A percentile compares a stretch with the other conserved stretches of the same genome.
These are phyloP conservation scores for Selaginella moellendorffii DNA, from an alignment of 75 land plant species.

Conservation along the genomic window DNA sequence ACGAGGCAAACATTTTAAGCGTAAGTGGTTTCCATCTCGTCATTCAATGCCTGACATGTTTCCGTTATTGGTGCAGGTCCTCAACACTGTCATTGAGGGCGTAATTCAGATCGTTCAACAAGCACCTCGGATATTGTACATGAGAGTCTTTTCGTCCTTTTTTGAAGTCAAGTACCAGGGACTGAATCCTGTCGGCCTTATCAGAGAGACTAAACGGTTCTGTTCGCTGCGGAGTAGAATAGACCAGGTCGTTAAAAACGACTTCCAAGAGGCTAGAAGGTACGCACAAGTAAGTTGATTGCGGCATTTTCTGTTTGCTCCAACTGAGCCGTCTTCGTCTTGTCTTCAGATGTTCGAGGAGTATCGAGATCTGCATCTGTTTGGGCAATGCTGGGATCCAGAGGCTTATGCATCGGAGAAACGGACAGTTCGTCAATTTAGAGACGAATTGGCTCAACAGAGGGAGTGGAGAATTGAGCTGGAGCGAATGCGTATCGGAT, in stretches of 20 bases:
- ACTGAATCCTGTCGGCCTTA: conserved; percentile 17
- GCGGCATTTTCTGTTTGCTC: no score
- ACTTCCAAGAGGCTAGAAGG: conserved; percentile 19
- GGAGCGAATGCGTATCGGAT: conserved; percentile 25
- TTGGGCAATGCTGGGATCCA: conserved; percentile 25
- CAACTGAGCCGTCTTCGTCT: not conserved
- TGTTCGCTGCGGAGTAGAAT: conserved; percentile 10
- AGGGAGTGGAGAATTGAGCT: conserved; percentile 31
- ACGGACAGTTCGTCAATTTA: conserved; percentile 20
- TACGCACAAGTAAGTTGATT: conserved; percentile 18
- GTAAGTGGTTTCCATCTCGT: conserved; percentile 14
- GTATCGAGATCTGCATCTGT: conserved; percentile 16
- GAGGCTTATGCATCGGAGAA: conserved; percentile 22
- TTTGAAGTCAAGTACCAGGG: conserved; percentile 22
- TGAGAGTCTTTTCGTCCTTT: conserved; percentile 25
- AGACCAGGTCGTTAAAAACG: conserved; percentile 14
- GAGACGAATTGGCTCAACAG: conserved; percentile 27
- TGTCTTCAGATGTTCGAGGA: conserved; percentile 22
- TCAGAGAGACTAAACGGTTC: conserved; percentile 15
- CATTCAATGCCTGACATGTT: no score
- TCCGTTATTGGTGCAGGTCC: conserved; percentile 12
- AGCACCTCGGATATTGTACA: conserved; percentile 29
- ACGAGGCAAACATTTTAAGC: conserved; percentile 15
- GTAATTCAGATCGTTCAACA: conserved; percentile 25
- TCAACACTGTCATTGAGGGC: conserved; percentile 19